phyloP scores from a whole-genome alignment of 805 yeast species.

The Metschnikowia amazonensis region DNA sequence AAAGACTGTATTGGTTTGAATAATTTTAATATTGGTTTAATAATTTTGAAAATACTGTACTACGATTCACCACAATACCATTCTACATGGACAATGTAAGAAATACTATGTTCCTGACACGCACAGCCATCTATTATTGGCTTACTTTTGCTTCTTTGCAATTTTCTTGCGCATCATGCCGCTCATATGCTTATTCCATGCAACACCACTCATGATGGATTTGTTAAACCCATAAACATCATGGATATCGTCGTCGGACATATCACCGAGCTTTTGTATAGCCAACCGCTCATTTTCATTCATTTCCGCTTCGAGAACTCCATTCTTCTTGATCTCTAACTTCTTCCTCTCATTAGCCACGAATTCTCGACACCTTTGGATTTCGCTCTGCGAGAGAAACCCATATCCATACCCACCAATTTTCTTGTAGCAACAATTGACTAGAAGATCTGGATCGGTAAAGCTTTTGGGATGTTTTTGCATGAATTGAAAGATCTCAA shows the following conservation, averaged over 20 bases:
- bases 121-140: too few species aligned
- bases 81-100: background rate
- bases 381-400: slow-evolving; percentile 76
- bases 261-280: slow-evolving; percentile 20
- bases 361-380: slow-evolving; percentile 70
- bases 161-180: slow-evolving; percentile 39
- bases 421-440: slow-evolving; percentile 73
- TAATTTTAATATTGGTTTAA: too few species aligned
- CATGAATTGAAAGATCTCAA: slow-evolving; percentile 69
- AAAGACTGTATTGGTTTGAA: too few species aligned
- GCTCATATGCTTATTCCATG: slow-evolving; percentile 59
- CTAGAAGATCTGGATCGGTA: slow-evolving; percentile 62
- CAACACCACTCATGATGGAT: slow-evolving; percentile 51
- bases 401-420: slow-evolving; percentile 63
- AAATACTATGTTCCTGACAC: too few species aligned
- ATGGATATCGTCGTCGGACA: slow-evolving; percentile 32
- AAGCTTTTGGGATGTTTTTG: slow-evolving; percentile 77
- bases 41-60: too few species aligned
- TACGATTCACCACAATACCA: too few species aligned
- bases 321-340: slow-evolving; percentile 25
- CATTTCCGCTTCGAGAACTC: slow-evolving; percentile 31
- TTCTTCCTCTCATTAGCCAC: slow-evolving; percentile 61
- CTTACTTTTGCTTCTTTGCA: slow-evolving; percentile 4
- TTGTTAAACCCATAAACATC: slow-evolving; percentile 44
- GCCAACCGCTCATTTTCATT: slow-evolving; percentile 38